Percentiles rank a stretch among this genome's conserved stretches.
These are phyloP conservation scores for Termitomyces sp. DNA, from an alignment of 768 basidiomycete species.

Conservation along the genomic window DNA sequence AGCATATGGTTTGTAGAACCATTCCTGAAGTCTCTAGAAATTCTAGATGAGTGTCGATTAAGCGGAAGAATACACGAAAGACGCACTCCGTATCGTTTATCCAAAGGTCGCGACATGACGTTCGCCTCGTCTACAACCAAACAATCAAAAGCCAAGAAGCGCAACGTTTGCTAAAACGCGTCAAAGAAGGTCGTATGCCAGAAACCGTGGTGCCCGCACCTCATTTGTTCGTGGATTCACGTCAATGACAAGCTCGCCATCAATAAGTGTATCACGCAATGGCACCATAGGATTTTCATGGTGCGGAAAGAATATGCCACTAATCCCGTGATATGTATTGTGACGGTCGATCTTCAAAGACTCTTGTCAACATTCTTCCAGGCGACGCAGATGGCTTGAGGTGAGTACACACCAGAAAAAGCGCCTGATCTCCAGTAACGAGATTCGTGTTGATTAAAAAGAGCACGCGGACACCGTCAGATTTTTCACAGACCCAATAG, in stretches of 20 bases:
- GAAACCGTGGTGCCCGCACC: constrained; percentile 31
- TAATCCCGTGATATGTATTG: constrained; percentile 72
- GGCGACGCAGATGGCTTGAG: neutral
- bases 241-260: constrained; percentile 93
- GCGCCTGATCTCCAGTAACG: constrained; percentile 44
- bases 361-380: neutral
- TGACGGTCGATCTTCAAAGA: constrained; percentile 83
- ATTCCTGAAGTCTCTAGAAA: constrained; percentile 69
- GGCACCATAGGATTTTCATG: constrained; percentile 65
- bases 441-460: constrained; percentile 69
- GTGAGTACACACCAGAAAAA: constrained; percentile 64
- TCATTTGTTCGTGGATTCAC: constrained; percentile 69
- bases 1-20: constrained; percentile 78
- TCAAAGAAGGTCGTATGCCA: neutral
- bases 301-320: constrained; percentile 87
- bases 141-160: constrained; percentile 90
- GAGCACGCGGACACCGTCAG: constrained; percentile 89
- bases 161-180: constrained; percentile 61
- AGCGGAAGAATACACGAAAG: neutral
- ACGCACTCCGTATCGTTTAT: constrained; percentile 88
- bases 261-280: constrained; percentile 77
- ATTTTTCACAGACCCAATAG: constrained; percentile 99
- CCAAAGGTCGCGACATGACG: constrained; percentile 77
- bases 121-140: constrained; percentile 83
- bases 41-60: constrained; percentile 6